phyloP scores from a whole-genome alignment of 106 monocot species.

The Dendrobium chrysotoxum region DNA sequence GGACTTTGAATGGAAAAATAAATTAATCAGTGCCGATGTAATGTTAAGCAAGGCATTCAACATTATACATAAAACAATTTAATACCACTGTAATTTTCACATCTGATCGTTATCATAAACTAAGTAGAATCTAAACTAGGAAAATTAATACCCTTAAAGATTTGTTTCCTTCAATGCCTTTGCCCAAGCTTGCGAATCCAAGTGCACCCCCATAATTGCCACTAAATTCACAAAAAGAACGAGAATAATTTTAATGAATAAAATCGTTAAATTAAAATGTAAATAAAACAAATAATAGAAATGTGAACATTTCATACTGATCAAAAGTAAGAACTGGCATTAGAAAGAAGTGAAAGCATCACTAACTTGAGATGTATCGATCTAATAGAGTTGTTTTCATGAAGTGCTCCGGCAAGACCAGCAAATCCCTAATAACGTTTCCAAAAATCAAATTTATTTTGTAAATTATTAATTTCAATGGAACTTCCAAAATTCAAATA shows the following conservation, averaged over 20 bases:
- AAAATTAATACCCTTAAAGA: slow-evolving; percentile 68
- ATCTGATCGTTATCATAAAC: neutral
- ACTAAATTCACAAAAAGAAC: slow-evolving; percentile 24
- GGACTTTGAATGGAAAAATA: too few species aligned
- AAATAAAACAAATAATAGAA: neutral
- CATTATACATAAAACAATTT: too few species aligned
- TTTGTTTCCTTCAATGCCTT: slow-evolving; percentile 92
- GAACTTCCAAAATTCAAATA: neutral
- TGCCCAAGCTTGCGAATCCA: slow-evolving; percentile 86
- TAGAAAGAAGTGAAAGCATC: slow-evolving; percentile 4
- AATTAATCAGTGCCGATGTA: too few species aligned
- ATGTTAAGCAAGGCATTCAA: too few species aligned
- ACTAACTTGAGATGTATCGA: slow-evolving; percentile 96
- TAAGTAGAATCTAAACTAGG: neutral
- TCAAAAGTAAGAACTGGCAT: neutral
- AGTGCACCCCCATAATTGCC: slow-evolving; percentile 98
- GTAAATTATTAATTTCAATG: neutral
- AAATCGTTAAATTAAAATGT: neutral
- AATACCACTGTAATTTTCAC: too few species aligned
- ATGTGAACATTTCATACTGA: neutral
- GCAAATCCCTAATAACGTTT: slow-evolving; percentile 63
- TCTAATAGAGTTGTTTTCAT: slow-evolving; percentile 79
- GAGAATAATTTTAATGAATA: neutral
- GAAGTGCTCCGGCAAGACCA: slow-evolving; percentile 84
- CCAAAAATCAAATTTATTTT: neutral